Evolutionary conservation across 73 alveolate species (phyloP).

Genomic region (Stentor roeselii): DNA sequence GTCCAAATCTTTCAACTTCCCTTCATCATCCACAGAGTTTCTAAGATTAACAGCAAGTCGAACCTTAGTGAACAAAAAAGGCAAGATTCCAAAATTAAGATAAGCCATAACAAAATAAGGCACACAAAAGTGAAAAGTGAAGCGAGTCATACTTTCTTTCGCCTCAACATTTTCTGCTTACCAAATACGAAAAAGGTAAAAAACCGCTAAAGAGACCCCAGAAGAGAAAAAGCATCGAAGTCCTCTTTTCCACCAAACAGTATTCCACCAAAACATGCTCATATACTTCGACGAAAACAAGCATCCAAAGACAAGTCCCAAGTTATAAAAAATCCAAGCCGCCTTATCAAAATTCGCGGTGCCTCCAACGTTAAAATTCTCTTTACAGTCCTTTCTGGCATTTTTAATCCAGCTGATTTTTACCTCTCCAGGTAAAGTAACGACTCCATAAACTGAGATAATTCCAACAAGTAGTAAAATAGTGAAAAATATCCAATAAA

Average conservation of each 20-base stretch:
- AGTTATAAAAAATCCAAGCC: background rate
- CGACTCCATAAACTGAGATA: background rate
- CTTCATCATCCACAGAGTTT: no score
- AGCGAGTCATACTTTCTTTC: no score
- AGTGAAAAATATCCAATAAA: background rate
- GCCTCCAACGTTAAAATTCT: background rate
- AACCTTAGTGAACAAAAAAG: no score
- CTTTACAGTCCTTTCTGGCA: slow-evolving; percentile 3
- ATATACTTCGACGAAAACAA: background rate
- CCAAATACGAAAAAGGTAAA: no score
- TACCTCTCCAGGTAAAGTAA: background rate
- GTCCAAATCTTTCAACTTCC: no score
- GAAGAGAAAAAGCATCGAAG: background rate
- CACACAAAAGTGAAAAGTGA: no score
- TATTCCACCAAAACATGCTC: background rate
- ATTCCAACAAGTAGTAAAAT: background rate
- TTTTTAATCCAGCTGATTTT: background rate
- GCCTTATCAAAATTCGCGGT: background rate
- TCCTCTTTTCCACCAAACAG: background rate
- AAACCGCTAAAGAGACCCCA: no score
- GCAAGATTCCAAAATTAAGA: no score
- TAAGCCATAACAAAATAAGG: no score
- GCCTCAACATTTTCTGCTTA: no score
- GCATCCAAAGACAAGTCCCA: background rate
- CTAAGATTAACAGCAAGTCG: no score